Evolutionary conservation across 2,329 filamentous ascomycete species (phyloP).

Genomic region (Claviceps capensis): DNA sequence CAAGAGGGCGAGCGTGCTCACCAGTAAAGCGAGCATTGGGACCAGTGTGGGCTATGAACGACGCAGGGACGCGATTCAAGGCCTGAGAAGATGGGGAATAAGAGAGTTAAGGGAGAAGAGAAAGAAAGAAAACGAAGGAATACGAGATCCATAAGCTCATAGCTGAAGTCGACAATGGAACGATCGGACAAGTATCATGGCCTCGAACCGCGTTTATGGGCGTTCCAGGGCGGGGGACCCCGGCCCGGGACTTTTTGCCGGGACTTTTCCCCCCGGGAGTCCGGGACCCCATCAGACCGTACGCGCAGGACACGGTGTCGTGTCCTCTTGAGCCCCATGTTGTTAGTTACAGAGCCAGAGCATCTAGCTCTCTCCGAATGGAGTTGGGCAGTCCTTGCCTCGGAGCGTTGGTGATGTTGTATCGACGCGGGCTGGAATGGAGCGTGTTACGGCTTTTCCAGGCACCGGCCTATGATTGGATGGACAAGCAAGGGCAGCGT

Average conservation of each 20-base stretch:
- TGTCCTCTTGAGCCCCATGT: too few relatives aligned
- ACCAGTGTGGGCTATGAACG: not conserved
- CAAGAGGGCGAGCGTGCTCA: conserved; percentile 3
- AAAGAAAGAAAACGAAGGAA: too few relatives aligned
- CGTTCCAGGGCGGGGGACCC: not conserved
- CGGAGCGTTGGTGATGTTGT: too few relatives aligned
- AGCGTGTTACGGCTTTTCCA: not conserved
- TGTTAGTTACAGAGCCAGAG: too few relatives aligned
- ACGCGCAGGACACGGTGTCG: too few relatives aligned
- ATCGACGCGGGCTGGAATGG: not conserved
- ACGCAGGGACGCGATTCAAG: not conserved
- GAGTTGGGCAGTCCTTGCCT: too few relatives aligned
- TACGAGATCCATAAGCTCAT: not conserved
- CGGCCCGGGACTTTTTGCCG: not conserved
- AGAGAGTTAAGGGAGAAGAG: not conserved
- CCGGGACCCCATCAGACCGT: too few relatives aligned
- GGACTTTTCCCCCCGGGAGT: too few relatives aligned
- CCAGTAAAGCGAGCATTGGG: not conserved
- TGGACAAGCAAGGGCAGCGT: too few relatives aligned
- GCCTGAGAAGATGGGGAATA: not conserved
- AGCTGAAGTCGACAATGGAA: not conserved
- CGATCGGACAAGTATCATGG: not conserved
- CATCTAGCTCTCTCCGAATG: too few relatives aligned
- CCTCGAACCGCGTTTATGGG: not conserved
- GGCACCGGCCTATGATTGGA: not conserved